Conservation (phyloP, 2,329 filamentous ascomycete genomes). For the Pseudofabraea citricarpa region DNA sequence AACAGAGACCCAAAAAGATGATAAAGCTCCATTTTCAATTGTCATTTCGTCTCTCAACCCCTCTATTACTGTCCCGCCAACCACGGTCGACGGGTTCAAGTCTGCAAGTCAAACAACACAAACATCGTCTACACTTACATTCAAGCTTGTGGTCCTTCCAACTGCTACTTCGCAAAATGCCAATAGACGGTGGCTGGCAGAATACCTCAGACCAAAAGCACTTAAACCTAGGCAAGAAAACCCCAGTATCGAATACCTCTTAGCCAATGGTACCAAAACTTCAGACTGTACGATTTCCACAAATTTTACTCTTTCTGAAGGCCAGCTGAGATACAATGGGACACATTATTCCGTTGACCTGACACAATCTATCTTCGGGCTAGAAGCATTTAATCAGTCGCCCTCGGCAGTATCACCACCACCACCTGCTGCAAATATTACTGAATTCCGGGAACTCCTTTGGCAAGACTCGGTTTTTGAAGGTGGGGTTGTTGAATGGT, state of each 20-base stretch:
- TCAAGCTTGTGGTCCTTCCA: neutral
- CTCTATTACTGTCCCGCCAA: no score
- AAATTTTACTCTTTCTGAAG: neutral
- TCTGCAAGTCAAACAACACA: no score
- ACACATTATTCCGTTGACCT: neutral
- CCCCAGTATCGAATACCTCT: neutral
- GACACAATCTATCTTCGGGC: neutral
- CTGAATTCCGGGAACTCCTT: neutral
- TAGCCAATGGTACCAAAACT: neutral
- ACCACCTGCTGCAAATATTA: neutral
- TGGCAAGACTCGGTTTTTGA: neutral
- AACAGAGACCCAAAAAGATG: no score
- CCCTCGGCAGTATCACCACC: no score
- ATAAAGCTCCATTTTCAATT: no score
- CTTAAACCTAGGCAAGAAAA: neutral
- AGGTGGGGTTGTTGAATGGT: neutral
- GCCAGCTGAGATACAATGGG: neutral
- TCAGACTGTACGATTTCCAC: neutral
- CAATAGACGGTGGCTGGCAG: neutral
- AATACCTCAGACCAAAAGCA: neutral
- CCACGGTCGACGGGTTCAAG: no score
- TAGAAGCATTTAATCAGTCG: neutral
- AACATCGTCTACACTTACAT: neutral
- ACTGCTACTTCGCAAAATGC: neutral
- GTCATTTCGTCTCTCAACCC: no score